phyloP scores from a whole-genome alignment of 805 yeast genomes.

The Yamadazyma nakazawae region DNA sequence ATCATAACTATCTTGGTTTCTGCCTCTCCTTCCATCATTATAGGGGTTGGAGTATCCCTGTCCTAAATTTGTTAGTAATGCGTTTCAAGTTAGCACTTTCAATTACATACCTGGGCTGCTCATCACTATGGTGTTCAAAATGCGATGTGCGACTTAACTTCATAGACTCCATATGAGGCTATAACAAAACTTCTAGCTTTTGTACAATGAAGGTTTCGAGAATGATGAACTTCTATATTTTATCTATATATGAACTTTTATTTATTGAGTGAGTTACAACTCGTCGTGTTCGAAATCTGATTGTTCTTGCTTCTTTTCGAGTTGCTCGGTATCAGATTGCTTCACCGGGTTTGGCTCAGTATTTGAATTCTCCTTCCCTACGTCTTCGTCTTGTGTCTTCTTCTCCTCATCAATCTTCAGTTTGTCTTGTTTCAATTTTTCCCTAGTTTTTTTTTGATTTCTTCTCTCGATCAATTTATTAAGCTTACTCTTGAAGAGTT shows the following conservation, averaged over 20 bases:
- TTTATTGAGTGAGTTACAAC: conserved; percentile 2
- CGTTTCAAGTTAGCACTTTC: background rate
- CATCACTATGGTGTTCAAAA: background rate
- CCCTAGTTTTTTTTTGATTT: conserved; percentile 29
- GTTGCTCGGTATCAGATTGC: conserved; percentile 1
- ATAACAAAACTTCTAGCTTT: background rate
- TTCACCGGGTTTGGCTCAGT: background rate
- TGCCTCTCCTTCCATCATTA: conserved; percentile 6
- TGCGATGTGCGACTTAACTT: background rate
- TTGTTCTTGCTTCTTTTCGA: conserved; percentile 7
- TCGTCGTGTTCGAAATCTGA: conserved; percentile 21
- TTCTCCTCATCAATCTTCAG: conserved; percentile 18
- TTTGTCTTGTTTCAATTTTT: conserved; percentile 26
- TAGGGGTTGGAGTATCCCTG: conserved; percentile 1
- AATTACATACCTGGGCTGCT: conserved; percentile 6
- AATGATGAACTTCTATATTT: background rate
- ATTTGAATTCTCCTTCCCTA: background rate
- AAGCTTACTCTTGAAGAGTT: conserved; percentile 24
- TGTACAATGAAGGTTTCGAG: background rate
- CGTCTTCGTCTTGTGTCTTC: conserved; percentile 11
- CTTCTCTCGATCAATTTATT: conserved; percentile 30
- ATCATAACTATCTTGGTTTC: conserved; percentile 3
- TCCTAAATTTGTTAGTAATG: conserved; percentile 2
- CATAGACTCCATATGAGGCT: no score
- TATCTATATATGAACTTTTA: background rate